phyloP scores from a whole-genome alignment of 257 asterid species.

The Nicotiana tomentosiformis region DNA sequence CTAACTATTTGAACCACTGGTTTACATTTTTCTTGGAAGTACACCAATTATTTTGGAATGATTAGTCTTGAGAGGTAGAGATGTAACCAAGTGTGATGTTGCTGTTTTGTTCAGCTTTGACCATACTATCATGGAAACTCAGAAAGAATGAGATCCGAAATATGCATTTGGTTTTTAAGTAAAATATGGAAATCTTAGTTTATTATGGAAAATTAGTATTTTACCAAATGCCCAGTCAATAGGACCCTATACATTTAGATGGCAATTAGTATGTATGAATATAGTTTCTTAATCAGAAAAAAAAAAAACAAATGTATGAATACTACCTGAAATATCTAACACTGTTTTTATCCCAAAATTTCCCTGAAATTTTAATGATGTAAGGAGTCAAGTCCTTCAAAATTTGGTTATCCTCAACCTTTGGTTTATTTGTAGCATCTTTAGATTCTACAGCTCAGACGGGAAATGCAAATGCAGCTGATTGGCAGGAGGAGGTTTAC shows the following conservation, averaged over 20 bases:
- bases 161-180: neutral
- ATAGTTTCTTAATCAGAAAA: neutral
- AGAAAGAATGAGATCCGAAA: neutral
- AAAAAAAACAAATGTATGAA: neutral
- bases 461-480: conserved; percentile 65
- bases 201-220: neutral
- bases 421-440: conserved; percentile 42
- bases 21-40: neutral
- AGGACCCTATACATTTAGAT: neutral
- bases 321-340: neutral
- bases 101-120: neutral
- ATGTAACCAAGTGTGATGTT: neutral
- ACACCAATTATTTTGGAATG: neutral
- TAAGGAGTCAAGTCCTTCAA: neutral
- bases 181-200: neutral
- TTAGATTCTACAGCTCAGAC: conserved; percentile 80
- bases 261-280: neutral
- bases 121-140: neutral
- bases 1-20: neutral
- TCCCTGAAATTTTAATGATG: neutral
- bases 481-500: conserved; percentile 91
- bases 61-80: neutral
- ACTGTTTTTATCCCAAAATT: neutral
- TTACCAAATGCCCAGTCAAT: neutral
- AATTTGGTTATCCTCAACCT: neutral